Conservation (phyloP, 2,329 filamentous ascomycete genomes). For the Claviceps maximensis region DNA sequence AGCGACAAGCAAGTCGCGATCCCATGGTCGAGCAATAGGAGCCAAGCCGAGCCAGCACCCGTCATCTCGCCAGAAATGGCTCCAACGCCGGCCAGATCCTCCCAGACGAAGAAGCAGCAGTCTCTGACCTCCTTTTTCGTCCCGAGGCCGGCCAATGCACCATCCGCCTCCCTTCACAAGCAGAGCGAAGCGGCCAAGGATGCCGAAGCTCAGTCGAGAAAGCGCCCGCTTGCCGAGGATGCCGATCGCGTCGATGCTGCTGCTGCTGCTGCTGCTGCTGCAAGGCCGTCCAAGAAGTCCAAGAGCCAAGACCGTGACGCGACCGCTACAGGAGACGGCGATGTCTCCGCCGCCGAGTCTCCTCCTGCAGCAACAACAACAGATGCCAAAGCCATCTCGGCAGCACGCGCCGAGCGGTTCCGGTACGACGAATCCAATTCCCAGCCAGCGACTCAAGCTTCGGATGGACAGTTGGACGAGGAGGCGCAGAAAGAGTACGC, state of each 20-base stretch:
- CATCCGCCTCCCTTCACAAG: constrained; percentile 23
- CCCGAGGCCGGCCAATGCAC: constrained; percentile 40
- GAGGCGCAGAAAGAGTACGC: constrained; percentile 46
- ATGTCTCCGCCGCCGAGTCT: constrained; percentile 13
- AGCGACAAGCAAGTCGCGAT: not conserved
- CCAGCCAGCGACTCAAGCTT: constrained; percentile 22
- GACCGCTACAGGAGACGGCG: constrained; percentile 21
- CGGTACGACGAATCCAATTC: constrained; percentile 33
- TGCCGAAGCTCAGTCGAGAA: constrained; percentile 24
- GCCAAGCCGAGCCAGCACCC: not conserved
- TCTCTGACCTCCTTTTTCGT: constrained; percentile 81
- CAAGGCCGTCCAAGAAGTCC: constrained; percentile 30
- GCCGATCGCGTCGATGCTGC: constrained; percentile 29
- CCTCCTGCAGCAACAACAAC: not conserved
- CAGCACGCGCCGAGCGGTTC: constrained; percentile 37
- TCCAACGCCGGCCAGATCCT: constrained; percentile 13
- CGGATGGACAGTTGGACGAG: constrained; percentile 34
- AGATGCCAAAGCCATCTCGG: constrained; percentile 1
- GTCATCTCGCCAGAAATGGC: constrained; percentile 15
- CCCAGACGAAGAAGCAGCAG: constrained; percentile 57
- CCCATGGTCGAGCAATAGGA: not conserved
- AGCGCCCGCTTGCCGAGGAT: constrained; percentile 39
- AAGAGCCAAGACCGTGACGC: constrained; percentile 22
- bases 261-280: constrained; percentile 18
- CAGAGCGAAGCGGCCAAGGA: constrained; percentile 17